phyloP scores from a whole-genome alignment of 345 rosid species.

The Hypericum androsaemum region DNA sequence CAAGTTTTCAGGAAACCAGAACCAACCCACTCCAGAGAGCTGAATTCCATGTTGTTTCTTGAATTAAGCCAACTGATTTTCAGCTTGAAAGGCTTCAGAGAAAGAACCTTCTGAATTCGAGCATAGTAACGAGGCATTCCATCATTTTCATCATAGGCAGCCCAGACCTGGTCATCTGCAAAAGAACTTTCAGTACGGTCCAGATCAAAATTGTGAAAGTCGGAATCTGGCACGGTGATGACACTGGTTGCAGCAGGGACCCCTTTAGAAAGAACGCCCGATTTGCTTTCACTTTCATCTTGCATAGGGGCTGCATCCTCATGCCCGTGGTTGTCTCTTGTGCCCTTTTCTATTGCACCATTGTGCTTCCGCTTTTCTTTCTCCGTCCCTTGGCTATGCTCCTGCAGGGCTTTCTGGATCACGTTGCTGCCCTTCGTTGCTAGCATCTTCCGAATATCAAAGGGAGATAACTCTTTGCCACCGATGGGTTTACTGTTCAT shows the following conservation, averaged over 20 bases:
- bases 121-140: conserved; percentile 11
- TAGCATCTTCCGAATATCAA: conserved; percentile 45
- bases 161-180: conserved; percentile 6
- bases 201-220: conserved; percentile 4
- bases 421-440: conserved; percentile 33
- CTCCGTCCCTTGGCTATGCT: conserved; percentile 25
- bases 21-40: conserved; percentile 5
- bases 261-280: neutral
- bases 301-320: conserved; percentile 7
- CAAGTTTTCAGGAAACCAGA: conserved; percentile 6
- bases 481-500: conserved; percentile 17
- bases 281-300: conserved; percentile 2
- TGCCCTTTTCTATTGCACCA: conserved; percentile 17
- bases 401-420: conserved; percentile 35
- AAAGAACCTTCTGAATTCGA: neutral
- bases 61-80: conserved; percentile 7
- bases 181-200: conserved; percentile 5
- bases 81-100: conserved; percentile 1
- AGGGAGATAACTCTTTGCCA: conserved; percentile 34
- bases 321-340: conserved; percentile 8
- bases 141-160: conserved; percentile 4
- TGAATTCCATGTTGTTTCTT: neutral
- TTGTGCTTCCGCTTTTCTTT: conserved; percentile 24
- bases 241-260: neutral
- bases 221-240: conserved; percentile 6